Conservation (phyloP, 2,329 filamentous ascomycete genomes). For the Xylaria polymorpha region DNA sequence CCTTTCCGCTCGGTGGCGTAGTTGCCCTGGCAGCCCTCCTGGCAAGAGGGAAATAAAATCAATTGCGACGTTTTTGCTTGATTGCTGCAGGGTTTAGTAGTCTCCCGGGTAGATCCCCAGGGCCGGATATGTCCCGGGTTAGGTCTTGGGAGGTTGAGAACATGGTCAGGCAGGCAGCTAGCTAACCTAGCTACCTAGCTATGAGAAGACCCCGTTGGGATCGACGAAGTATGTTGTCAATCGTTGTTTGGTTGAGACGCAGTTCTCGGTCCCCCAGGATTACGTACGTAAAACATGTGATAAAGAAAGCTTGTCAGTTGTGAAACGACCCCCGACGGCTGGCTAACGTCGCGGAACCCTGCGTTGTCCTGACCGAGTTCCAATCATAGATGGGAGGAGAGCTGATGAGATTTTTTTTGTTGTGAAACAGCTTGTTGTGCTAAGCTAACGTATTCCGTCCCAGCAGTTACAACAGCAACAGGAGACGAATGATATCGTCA, state of each 20-base stretch:
- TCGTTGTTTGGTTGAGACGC: conserved; percentile 11
- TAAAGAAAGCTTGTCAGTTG: neutral
- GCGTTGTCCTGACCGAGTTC: neutral
- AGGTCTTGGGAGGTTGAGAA: neutral
- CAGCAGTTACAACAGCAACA: neutral
- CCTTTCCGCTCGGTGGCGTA: neutral
- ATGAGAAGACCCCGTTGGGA: neutral
- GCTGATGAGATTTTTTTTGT: neutral
- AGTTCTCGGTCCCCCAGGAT: neutral
- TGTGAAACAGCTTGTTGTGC: conserved; percentile 13
- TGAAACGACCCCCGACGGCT: conserved; percentile 5
- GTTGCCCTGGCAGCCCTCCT: neutral
- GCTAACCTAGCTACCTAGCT: neutral
- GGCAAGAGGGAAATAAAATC: conserved; percentile 1
- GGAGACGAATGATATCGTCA: neutral
- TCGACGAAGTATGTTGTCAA: neutral
- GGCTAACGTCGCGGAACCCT: conserved; percentile 6
- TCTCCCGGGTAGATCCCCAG: conserved; percentile 10
- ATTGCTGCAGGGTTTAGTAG: neutral
- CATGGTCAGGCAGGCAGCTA: neutral
- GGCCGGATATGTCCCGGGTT: conserved; percentile 7
- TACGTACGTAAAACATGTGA: neutral
- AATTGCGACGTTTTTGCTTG: neutral
- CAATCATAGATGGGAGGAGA: neutral
- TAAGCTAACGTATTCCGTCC: neutral